Evolutionary conservation across 1,284 basidiomycete species (phyloP), one percentile per base, ranked within the genome.

Genomic region (Xerocomus minutiporus): DNA sequence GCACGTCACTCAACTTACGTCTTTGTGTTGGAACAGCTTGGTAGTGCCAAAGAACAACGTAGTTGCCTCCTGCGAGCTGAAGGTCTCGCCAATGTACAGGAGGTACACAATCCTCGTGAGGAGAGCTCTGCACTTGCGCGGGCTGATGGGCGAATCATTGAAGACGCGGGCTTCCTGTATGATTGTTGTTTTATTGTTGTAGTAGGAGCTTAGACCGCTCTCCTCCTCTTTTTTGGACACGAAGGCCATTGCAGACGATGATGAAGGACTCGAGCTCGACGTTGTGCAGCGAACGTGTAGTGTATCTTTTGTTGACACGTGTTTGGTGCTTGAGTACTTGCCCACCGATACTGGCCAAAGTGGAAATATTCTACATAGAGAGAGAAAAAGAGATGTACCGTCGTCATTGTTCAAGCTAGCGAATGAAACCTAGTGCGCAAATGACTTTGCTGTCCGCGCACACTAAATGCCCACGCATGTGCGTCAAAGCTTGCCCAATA

Each of bases 21-120:
- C 97, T 73, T 98, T 99, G 75, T 99, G 91, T 73, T 99, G 97
- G 75, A 99, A 99, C 56, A 99, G 74, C 76, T 99, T 99, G 11
- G 97, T 98, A 0, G 95, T 96, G 48, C 97, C 96, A 74, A 99
- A 99, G 85, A 99, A 99, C 61, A 99, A 76, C 8, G 88, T 93
- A 20, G 97, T 99, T 3, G 97, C 95, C 74, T 99, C 97, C 72
- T 98, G 95, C 4, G 92, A 91, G 39, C 83, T 86, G 73, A 99
- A 96, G 1, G 84, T 93, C 76, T 99, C 96, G 57, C 97, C 97
- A 59, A 93, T 86, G 74, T 98, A 98, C 54, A 99, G 80, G 53
- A 99, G 80, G 74, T 98, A 97, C 51, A 98, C 89, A 66, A 99
- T 93, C 68, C 97, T 86, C 46, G 96, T 99, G 62, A 99, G 83